Evolutionary conservation across 768 basidiomycete species (phyloP).

Genomic region (Pisolithus sp.): DNA sequence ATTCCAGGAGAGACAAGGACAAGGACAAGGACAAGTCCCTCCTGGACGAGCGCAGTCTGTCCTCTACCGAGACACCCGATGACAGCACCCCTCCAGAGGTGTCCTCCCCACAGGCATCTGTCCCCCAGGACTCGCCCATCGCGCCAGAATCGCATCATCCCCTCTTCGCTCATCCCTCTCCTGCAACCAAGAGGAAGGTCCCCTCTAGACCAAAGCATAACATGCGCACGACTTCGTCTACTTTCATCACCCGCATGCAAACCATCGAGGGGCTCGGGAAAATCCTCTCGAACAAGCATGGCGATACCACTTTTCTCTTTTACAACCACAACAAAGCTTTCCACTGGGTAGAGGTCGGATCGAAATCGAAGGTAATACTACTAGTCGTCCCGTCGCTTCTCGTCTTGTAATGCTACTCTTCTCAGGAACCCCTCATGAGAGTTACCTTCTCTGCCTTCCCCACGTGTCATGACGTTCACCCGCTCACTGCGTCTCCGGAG

Average conservation of each 20-base stretch:
- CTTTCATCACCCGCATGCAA: conserved; percentile 86
- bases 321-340: conserved; percentile 83
- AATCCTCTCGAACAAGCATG: conserved; percentile 67
- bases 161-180: conserved; percentile 53
- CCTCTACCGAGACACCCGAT: conserved; percentile 77
- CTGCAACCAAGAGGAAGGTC: conserved; percentile 55
- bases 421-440: conserved; percentile 77
- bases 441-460: conserved; percentile 83
- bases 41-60: conserved; percentile 61
- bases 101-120: conserved; percentile 27
- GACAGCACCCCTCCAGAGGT: conserved; percentile 45
- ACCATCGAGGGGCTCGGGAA: conserved; percentile 70
- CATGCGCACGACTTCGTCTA: conserved; percentile 84
- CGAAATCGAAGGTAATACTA: conserved; percentile 69
- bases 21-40: conserved; percentile 31
- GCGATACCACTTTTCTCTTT: conserved; percentile 82
- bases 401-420: conserved; percentile 4
- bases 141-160: conserved; percentile 32
- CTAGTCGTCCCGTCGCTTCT: background rate
- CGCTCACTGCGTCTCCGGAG: conserved; percentile 67
- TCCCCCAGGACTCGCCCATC: conserved; percentile 24
- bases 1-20: conserved; percentile 45
- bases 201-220: conserved; percentile 80
- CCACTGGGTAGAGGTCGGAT: conserved; percentile 82
- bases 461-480: conserved; percentile 88